Conservation (phyloP, 2,329 filamentous ascomycete species). For the Xylaria sp. region DNA sequence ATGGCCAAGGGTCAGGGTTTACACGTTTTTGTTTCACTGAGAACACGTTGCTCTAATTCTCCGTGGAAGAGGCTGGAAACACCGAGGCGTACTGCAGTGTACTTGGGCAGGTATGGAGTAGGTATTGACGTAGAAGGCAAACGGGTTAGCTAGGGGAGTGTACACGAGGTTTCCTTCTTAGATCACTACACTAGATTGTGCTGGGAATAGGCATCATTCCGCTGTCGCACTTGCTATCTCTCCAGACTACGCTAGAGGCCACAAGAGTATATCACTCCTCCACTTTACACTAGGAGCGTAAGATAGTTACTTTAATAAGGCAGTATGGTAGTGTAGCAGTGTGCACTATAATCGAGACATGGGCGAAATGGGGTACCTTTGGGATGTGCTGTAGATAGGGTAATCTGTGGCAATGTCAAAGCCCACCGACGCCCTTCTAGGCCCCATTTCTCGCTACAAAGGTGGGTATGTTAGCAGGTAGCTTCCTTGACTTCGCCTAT, state of each 20-base stretch:
- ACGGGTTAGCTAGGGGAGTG: not conserved
- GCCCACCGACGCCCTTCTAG: conserved; percentile 4
- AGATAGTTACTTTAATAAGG: no score
- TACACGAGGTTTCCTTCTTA: not conserved
- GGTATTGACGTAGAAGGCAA: not conserved
- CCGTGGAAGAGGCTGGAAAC: not conserved
- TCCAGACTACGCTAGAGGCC: not conserved
- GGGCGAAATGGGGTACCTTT: not conserved
- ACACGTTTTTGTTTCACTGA: conserved; percentile 12
- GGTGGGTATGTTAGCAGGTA: not conserved
- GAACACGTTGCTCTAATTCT: conserved; percentile 37
- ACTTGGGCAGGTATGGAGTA: not conserved
- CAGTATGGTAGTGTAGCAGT: not conserved
- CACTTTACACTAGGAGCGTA: no score
- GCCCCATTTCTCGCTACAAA: not conserved
- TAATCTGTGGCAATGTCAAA: conserved; percentile 17
- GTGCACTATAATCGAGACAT: not conserved
- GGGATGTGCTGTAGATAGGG: not conserved
- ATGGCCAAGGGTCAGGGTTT: conserved; percentile 13
- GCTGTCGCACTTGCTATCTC: conserved; percentile 2
- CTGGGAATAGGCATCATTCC: not conserved
- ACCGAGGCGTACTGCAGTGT: not conserved
- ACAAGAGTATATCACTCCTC: no score
- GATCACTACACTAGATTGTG: not conserved
- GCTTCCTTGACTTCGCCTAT: not conserved